A percentile compares a stretch with the other conserved stretches of the same genome.
Conservation (phyloP, 78 protist genomes). For the Dictyostelium discoideum region dicty_2.7 NC_007088.5:1394001-1394500, state of each 20-base stretch:
- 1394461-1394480: not conserved
- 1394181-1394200: not conserved
- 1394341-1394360: not conserved
- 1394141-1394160: not conserved
- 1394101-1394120: not conserved
- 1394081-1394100: not conserved
- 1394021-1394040: not conserved
- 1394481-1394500: not conserved
- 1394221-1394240: not conserved
- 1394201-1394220: not conserved
- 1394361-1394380: not conserved
- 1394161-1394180: not conserved
- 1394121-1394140: not conserved
- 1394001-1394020: not conserved
- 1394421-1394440: not conserved
- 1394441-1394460: not conserved
- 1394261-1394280: not conserved
- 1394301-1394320: not conserved
- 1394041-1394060: not conserved
- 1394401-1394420: not conserved
- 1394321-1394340: not conserved
- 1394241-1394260: not conserved
- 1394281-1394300: not conserved
- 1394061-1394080: not conserved
- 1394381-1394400: not conserved